Evolutionary conservation across 768 basidiomycete genomes (phyloP).

Genomic region (Auricularia sp.): DNA sequence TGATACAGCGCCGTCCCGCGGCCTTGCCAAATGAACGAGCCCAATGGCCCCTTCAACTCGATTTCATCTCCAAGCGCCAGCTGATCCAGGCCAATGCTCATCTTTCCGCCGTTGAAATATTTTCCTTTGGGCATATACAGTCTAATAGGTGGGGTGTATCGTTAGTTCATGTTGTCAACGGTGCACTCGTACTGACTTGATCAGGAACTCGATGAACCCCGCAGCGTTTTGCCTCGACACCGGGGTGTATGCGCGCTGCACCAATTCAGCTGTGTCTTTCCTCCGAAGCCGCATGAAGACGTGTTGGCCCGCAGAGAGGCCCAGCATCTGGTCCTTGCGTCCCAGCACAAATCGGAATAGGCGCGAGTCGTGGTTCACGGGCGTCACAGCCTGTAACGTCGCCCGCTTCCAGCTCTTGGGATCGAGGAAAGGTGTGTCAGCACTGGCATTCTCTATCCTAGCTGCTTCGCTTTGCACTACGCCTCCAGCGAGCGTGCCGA

Average conservation of each 20-base stretch:
- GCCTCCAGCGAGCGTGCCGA: constrained; percentile 35
- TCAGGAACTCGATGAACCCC: constrained; percentile 42
- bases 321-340: constrained; percentile 31
- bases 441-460: not conserved
- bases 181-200: constrained; percentile 31
- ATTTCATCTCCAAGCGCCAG: constrained; percentile 39
- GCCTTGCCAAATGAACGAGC: constrained; percentile 45
- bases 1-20: constrained; percentile 28
- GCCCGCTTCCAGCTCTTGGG: constrained; percentile 40
- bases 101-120: constrained; percentile 40
- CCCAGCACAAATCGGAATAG: constrained; percentile 42
- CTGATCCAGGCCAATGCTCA: constrained; percentile 39
- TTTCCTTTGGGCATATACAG: constrained; percentile 32
- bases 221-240: constrained; percentile 33
- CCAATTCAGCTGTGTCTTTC: constrained; percentile 32
- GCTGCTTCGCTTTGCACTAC: not conserved
- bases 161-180: not conserved
- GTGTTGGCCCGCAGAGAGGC: constrained; percentile 51
- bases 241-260: constrained; percentile 53
- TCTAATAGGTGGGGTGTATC: constrained; percentile 15
- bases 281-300: constrained; percentile 41
- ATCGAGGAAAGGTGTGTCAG: constrained; percentile 29
- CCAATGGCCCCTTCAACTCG: constrained; percentile 52
- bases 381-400: constrained; percentile 26
- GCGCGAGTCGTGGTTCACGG: constrained; percentile 39